Evolutionary conservation across 2,329 filamentous ascomycete genomes (phyloP).

Genomic region (Ophiocordyceps camponoti-floridani): DNA sequence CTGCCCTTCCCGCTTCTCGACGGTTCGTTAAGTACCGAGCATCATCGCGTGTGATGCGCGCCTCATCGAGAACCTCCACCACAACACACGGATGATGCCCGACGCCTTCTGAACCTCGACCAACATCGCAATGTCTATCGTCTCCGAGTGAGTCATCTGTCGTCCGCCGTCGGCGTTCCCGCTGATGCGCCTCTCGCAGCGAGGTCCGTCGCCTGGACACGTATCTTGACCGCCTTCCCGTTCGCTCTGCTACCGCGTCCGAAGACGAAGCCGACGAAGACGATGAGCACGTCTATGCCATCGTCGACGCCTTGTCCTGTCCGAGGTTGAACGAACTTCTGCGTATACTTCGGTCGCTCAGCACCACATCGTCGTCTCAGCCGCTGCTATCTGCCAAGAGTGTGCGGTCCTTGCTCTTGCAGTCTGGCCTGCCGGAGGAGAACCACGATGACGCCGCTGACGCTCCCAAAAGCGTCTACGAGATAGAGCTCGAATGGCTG

Average conservation of each 20-base stretch:
- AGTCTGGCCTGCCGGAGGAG: conserved; percentile 36
- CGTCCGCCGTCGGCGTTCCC: not conserved
- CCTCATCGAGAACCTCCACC: no score
- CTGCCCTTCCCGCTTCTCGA: no score
- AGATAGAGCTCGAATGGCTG: conserved; percentile 76
- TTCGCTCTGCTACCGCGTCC: conserved; percentile 20
- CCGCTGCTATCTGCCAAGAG: conserved; percentile 40
- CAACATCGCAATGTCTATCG: conserved; percentile 21
- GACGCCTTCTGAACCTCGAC: no score
- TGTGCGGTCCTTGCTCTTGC: conserved; percentile 43
- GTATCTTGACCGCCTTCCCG: conserved; percentile 43
- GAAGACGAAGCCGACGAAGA: conserved; percentile 21
- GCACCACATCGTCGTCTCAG: conserved; percentile 46
- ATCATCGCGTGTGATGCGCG: no score
- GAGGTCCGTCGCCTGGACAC: conserved; percentile 46
- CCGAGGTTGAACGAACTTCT: conserved; percentile 45
- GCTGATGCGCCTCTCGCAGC: conserved; percentile 15
- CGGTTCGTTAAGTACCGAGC: no score
- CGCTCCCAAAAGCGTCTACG: conserved; percentile 30
- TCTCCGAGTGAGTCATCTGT: conserved; percentile 22
- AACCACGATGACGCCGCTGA: conserved; percentile 15
- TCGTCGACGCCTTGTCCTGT: conserved; percentile 26
- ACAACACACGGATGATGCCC: no score
- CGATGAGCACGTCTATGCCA: conserved; percentile 16
- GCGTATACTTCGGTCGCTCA: conserved; percentile 50